These are phyloP conservation scores for Cercospora zeina DNA, from an alignment of 2,329 filamentous ascomycete genomes.

Conservation along the genomic window DNA sequence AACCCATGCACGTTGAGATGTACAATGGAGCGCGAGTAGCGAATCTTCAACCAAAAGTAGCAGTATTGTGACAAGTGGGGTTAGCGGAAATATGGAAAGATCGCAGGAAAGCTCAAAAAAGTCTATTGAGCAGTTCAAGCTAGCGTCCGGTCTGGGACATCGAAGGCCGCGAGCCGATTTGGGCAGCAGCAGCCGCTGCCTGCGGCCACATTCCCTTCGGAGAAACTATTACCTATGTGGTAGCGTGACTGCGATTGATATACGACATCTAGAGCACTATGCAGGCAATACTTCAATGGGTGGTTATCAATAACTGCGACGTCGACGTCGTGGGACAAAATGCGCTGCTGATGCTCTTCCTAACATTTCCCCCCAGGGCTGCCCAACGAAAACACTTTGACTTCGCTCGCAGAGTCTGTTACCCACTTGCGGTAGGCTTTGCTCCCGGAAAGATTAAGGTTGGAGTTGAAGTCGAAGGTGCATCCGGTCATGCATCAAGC, in stretches of 20 bases:
- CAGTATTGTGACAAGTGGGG: not conserved
- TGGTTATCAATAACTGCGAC: not conserved
- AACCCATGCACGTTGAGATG: not conserved
- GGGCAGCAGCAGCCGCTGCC: not conserved
- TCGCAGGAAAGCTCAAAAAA: not conserved
- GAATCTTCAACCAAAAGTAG: not conserved
- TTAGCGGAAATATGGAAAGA: not conserved
- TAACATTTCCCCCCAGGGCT: not conserved
- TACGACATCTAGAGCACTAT: not conserved
- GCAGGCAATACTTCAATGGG: not conserved
- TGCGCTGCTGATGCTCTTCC: not conserved
- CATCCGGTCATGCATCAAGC: not conserved
- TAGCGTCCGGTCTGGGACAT: not conserved
- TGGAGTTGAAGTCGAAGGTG: not conserved
- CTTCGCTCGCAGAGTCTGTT: not conserved
- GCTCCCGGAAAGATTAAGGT: not conserved
- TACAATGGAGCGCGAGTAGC: not conserved
- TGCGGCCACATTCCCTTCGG: not conserved
- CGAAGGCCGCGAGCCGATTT: not conserved
- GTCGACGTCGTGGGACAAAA: not conserved
- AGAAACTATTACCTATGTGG: not conserved
- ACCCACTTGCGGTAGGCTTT: not conserved
- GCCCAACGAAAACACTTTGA: not conserved
- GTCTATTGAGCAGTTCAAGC: not conserved
- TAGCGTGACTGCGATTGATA: not conserved